A percentile compares a stretch with the other conserved stretches of the same genome.
Conservation (phyloP, 148 eudicot genomes). For the Camellia japonica region DNA sequence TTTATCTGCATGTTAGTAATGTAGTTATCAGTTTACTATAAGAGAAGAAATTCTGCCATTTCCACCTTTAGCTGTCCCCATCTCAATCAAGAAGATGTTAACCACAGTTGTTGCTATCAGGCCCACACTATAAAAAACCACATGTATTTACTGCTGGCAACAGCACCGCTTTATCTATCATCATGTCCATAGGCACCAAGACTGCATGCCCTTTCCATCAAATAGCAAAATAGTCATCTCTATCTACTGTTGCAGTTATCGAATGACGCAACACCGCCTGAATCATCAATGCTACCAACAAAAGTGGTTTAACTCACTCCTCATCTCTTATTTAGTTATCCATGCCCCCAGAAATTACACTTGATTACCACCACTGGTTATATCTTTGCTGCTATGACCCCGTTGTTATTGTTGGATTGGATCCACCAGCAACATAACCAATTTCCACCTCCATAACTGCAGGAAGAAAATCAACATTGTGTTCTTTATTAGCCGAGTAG, state of each 20-base stretch:
- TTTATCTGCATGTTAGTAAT: too few relatives aligned
- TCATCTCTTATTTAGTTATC: neutral
- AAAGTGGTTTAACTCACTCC: neutral
- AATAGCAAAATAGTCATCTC: neutral
- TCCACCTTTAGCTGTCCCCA: neutral
- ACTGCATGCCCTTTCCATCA: neutral
- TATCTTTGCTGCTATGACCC: neutral
- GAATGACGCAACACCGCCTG: neutral
- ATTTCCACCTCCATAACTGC: neutral
- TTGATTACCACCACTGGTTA: neutral
- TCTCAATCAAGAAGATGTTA: neutral
- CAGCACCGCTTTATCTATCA: neutral
- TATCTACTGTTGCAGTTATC: neutral
- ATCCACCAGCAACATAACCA: neutral
- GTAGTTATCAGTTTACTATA: too few relatives aligned
- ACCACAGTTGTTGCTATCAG: neutral
- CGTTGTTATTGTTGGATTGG: neutral
- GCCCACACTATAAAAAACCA: neutral
- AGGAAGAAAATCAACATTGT: neutral
- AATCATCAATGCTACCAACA: neutral
- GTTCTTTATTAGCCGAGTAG: neutral
- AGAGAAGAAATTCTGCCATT: too few relatives aligned
- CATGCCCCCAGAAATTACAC: neutral
- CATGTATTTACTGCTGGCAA: neutral
- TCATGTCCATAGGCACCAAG: neutral